Base-by-base conservation (phyloP, 805 yeast genomes). In the Candida coleopterorum region DNA sequence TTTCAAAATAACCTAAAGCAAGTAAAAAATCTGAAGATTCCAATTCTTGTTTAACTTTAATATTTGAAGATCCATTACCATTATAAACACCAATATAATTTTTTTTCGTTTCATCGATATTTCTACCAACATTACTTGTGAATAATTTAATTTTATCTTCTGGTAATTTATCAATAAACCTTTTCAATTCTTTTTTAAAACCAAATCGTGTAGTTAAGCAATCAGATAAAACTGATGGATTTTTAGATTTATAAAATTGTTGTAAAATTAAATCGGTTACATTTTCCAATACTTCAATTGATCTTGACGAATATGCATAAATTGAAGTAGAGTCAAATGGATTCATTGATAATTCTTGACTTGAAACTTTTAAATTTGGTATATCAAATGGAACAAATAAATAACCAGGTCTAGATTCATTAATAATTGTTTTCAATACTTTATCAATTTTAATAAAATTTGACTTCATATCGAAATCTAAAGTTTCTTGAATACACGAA, bases 351-450 rank as follows among this genome's bases (percentile, higher is more conserved):
- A 62, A 54, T 28, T 55, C 45, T 7, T 32, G 35, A 14, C 40
- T 42, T 9, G 62, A 45, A 3, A 63, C 57, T 32, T 32, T 41
- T 6, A 50, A 16, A 37, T 78, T 76, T 8, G 77, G 74, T 45
- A 85, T 56, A 53, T 88, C 89, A 29, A 74, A 63, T 2, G 97
- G 96, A 32, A 89, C 56, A 53, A 77, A 85, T 33, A 88, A 55
- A 50, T 83, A 88, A 11, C 95, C 96, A 0, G 97, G 97, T 54
- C 80, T 77, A 25, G 81, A 77, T 31, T 73, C 66, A 25, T 56
- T 63, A 45, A 76, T 61, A 18, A 85, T 76, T 12, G 70, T 63
- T 29, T 50, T 52, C 38, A 89, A 72, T 6, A 85, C 82, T 16
- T 62, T 60, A 55, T 89, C 97, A 37, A 89, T 75, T 54, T 82